Evolutionary conservation across 352 stramenopile species (phyloP), one percentile per base, ranked within the genome.

Genomic region (Phytopythium chamaehyphon): DNA sequence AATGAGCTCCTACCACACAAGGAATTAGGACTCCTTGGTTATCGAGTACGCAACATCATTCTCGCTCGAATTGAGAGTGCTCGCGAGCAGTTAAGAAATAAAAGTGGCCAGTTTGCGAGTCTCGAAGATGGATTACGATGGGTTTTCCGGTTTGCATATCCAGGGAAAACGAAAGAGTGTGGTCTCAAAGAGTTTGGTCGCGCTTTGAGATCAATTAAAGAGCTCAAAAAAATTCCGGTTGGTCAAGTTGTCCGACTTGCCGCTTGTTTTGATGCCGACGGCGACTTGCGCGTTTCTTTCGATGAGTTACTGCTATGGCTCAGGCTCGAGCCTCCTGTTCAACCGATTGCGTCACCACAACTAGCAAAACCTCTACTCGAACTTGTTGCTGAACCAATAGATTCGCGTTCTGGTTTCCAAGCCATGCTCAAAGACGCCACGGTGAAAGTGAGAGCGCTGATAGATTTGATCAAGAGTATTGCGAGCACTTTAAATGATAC

Each of bases 221-320:
- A 61, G n/a, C 68, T 90, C 15, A 64, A 61, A 2, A 2, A 28
- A 1, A 62, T 76, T n/a, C 68, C 66, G 16, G 44, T 64, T 2
- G 58, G 61, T 14, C 73, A 92, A 26, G 36, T 90, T 9, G 79
- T 66, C 23, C 75, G 73, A 1, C 57, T 92, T 0, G 67, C 83
- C 24, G 49, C 79, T 16, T 64, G 64, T 12, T 49, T 92, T 8
- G 78, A 92, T 59, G 65, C 62, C 19, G 59, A 90, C 39, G 55
- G 59, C 9, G 72, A 92, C 45, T 40, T 55, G 8, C 69, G 54
- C 22, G 73, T 92, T 24, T 92, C 78, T 15, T 83, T 92, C 8
- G 60, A 87, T 12, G 82, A 92, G 37, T 50, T 92, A 21, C 48
- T 92, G 3, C n/a, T 62, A 6, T 92, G 78, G 78, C 59, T 92